A percentile compares a stretch with the other conserved stretches of the same genome.
phyloP scores from a whole-genome alignment of 805 yeast species.

The Saturnispora besseyi region DNA sequence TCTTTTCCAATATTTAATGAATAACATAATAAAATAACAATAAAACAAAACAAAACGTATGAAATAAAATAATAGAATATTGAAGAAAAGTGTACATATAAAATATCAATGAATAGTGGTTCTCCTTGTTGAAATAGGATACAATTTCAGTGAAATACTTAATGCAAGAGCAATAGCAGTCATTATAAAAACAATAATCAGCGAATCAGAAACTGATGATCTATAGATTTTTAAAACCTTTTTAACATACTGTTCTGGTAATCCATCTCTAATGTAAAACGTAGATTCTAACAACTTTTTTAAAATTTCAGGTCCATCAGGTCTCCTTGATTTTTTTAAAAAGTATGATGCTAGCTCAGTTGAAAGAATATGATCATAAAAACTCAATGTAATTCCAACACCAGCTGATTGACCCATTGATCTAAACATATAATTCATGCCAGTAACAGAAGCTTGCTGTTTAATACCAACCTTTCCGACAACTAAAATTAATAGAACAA shows the following conservation, averaged over 20 bases:
- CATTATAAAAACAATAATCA: conserved; percentile 20
- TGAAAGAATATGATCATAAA: conserved; percentile 28
- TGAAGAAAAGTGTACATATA: not conserved
- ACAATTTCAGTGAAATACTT: conserved; percentile 19
- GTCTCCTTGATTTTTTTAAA: conserved; percentile 15
- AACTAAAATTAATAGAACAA: conserved; percentile 32
- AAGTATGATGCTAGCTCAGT: conserved; percentile 27
- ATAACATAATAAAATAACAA: not conserved
- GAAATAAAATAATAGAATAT: not conserved
- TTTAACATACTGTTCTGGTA: conserved; percentile 18
- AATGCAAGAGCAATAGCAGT: conserved; percentile 19
- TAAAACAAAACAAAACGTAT: not conserved
- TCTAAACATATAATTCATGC: conserved; percentile 41
- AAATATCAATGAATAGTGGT: not conserved
- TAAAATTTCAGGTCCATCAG: conserved; percentile 19
- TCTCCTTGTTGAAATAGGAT: conserved; percentile 6
- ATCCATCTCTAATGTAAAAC: conserved; percentile 25
- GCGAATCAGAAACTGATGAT: conserved; percentile 21
- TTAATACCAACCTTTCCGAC: conserved; percentile 36
- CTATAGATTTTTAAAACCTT: conserved; percentile 26
- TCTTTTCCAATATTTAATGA: not conserved
- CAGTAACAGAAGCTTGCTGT: conserved; percentile 40
- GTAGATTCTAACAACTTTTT: conserved; percentile 19
- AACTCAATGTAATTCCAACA: conserved; percentile 33
- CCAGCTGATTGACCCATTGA: conserved; percentile 41